Conservation (phyloP, 305 asterid species). For the Fraxinus nigra region DNA sequence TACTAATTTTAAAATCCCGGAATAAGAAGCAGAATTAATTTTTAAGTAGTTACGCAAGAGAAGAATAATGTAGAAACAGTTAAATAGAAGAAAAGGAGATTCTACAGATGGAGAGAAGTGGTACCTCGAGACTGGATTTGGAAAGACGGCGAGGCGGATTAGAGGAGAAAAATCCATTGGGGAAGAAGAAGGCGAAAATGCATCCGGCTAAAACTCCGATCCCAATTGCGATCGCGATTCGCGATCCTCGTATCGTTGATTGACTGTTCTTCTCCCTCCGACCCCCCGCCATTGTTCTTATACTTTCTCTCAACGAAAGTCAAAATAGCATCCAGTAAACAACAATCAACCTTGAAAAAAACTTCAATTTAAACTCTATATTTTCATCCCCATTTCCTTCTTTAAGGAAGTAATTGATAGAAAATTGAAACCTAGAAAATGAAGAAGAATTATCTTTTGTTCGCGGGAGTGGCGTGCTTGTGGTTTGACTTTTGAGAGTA, state of each 20-base stretch:
- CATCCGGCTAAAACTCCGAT: conserved; percentile 75
- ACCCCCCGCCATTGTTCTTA: conserved; percentile 52
- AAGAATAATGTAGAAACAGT: not conserved
- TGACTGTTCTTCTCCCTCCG: conserved; percentile 65
- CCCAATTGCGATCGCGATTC: conserved; percentile 68
- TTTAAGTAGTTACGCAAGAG: not conserved
- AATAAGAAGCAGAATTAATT: not conserved
- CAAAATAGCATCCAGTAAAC: conserved; percentile 19
- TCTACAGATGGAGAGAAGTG: not conserved
- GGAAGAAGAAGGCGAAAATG: conserved; percentile 70
- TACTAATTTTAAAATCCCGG: not conserved
- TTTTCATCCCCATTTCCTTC: not conserved
- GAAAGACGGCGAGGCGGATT: conserved; percentile 32
- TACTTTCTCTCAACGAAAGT: not conserved
- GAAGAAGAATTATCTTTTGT: not conserved
- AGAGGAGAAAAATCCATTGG: conserved; percentile 53
- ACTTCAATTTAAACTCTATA: conserved; percentile 5
- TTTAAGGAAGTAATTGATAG: not conserved
- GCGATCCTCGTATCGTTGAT: conserved; percentile 55
- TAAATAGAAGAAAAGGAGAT: not conserved
- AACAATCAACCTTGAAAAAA: conserved; percentile 14
- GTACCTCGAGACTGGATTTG: conserved; percentile 53
- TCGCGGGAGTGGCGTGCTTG: not conserved
- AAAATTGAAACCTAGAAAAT: not conserved
- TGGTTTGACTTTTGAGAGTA: not conserved